Evolutionary conservation across 768 basidiomycete genomes (phyloP), one percentile per base, ranked within the genome.

Genomic region (Leccinum aurantiacum): DNA sequence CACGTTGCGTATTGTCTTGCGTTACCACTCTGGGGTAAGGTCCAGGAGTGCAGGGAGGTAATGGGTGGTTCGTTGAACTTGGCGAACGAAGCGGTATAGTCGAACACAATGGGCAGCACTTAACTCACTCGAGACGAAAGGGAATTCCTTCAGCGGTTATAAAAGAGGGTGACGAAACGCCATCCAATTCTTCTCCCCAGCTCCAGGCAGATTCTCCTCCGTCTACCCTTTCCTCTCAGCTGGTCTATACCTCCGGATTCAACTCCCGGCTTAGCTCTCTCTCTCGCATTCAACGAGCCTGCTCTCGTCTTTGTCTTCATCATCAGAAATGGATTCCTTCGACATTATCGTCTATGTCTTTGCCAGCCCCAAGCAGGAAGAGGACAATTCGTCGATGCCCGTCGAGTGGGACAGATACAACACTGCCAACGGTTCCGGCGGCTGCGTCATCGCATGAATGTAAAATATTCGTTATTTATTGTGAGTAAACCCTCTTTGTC

Each of bases 401-500:
- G 61, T 63, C 10, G 63, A 67, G 4, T n/a, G 56, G 3, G 33
- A 29, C 17, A 60, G 60, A 37, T 53, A 38, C 7, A 38, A 33
- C 56, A 9, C 7, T 27, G 7, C 10, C 15, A 49, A 13, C 19
- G 60, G 57, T 27, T 8, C 27, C 27, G 27, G 27, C 52, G 27
- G 27, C 52, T 71, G 69, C 53, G 59, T 71, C n/a, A 47, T 71
- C 38, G 62, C 62, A 60, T 71, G 57, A 70, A 52, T 1, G n/a
- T 33, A 29, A 2, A 2, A 29, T 29, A 29, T 29, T 29, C 27
- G 27, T 29, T 29, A 29, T 29, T 29, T 2, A 29, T 29, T 29
- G 27, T 29, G 27, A 29, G 27, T 29, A 29, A 29, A 29, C 27
- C 27, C 2, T 29, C 7, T 29, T 29, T 29, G 27, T 29, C 27